Percentiles rank a stretch among this genome's conserved stretches.
Conservation (phyloP, 192 early-diverging fungal genomes). For the Cladochytrium replicatum region DNA sequence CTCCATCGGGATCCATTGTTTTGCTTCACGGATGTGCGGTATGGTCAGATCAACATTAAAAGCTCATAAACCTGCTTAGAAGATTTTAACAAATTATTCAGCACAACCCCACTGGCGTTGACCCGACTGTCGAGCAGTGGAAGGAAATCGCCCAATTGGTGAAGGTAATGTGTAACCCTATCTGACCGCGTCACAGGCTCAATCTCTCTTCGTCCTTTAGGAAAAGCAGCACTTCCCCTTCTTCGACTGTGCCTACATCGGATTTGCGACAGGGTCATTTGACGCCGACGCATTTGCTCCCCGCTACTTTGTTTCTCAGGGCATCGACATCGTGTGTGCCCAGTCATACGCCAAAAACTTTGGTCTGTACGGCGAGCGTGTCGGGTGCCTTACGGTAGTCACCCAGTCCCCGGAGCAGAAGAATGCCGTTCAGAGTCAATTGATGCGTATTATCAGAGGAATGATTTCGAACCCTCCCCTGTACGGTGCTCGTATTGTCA, state of each 20-base stretch:
- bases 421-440: conserved; percentile 76
- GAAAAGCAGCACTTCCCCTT: conserved; percentile 74
- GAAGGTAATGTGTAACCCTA: too few species aligned
- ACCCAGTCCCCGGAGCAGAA: conserved; percentile 60
- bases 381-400: conserved; percentile 83
- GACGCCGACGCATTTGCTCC: conserved; percentile 85
- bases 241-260: conserved; percentile 99
- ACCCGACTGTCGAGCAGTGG: conserved; percentile 92
- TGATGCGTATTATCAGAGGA: conserved; percentile 93
- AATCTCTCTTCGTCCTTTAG: too few species aligned
- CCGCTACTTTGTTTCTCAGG: conserved; percentile 79
- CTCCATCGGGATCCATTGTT: conserved; percentile 51
- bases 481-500: conserved; percentile 86
- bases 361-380: conserved; percentile 97
- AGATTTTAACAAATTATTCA: too few species aligned
- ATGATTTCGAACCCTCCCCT: conserved; percentile 99
- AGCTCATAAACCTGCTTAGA: too few species aligned
- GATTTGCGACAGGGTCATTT: conserved; percentile 91
- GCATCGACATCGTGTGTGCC: conserved; percentile 64
- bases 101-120: conserved; percentile 99
- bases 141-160: conserved; percentile 66
- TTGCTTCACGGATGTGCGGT: conserved; percentile 98
- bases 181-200: too few species aligned
- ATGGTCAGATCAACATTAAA: too few species aligned
- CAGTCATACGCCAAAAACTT: conserved; percentile 99